These are phyloP conservation scores for Aechmea fasciata DNA, from an alignment of 176 grass and related monocot species.

Conservation along the genomic window DNA sequence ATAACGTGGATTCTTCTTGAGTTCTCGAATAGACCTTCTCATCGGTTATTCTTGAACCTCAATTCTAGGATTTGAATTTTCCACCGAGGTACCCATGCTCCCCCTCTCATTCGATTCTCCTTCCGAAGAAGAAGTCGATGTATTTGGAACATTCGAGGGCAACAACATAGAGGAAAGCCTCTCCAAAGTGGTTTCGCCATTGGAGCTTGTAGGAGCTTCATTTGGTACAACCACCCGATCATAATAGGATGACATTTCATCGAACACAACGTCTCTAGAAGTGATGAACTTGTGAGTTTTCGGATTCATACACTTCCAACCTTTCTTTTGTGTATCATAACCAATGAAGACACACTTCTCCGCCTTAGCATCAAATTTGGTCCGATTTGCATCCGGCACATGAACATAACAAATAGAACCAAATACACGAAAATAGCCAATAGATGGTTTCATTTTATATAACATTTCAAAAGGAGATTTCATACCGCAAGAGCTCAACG, in stretches of 20 bases:
- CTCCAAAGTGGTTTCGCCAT: neutral
- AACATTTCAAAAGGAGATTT: neutral
- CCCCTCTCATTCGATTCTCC: neutral
- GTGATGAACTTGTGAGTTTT: neutral
- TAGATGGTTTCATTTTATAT: neutral
- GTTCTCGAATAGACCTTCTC: neutral
- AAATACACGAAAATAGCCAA: neutral
- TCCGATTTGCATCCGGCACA: neutral
- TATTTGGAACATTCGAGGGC: neutral
- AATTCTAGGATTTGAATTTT: neutral
- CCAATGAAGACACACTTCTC: neutral
- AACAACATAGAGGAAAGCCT: neutral
- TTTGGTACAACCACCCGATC: neutral
- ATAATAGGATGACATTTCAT: neutral
- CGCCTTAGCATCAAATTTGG: neutral
- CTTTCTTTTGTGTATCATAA: neutral
- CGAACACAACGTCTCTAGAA: neutral
- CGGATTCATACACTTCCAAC: neutral
- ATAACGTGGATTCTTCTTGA: neutral
- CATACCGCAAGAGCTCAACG: conserved; percentile 1
- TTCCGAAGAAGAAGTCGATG: neutral
- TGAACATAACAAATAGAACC: neutral
- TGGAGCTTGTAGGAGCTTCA: neutral
- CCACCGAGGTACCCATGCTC: neutral
- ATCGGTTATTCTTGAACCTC: neutral